Conservation (phyloP, 169 alveolate species). For the Eimeria falciformis region DNA sequence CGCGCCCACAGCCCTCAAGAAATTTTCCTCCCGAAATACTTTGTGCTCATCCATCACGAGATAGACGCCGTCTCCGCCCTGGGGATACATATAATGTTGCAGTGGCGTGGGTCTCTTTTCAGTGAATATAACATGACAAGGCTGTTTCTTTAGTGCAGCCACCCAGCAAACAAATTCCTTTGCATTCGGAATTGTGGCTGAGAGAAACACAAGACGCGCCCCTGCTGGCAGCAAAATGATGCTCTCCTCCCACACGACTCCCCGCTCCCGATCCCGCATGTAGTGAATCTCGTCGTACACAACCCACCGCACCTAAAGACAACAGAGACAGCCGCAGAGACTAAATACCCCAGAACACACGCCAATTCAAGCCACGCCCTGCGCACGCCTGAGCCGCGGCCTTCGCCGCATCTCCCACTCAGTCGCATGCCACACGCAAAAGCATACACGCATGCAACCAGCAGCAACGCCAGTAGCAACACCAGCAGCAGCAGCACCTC, state of each 20-base stretch:
- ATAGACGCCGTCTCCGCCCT: slow-evolving; percentile 96
- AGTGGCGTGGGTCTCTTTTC: slow-evolving; percentile 99
- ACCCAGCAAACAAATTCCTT: slow-evolving; percentile 99
- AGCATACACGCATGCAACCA: not conserved
- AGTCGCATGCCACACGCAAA: not conserved
- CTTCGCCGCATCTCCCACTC: not conserved
- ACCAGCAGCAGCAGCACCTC: not conserved
- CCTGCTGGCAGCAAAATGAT: slow-evolving; percentile 91
- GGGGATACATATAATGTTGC: slow-evolving; percentile 96
- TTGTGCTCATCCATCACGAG: slow-evolving; percentile 95
- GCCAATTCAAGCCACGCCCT: no score
- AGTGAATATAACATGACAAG: slow-evolving; percentile 98
- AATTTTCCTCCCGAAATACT: slow-evolving; percentile 87
- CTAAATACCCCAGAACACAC: no score
- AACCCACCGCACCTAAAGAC: slow-evolving; percentile 93
- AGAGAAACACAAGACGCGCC: slow-evolving; percentile 96
- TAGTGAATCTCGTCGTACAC: slow-evolving; percentile 99
- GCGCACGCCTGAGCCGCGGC: no score
- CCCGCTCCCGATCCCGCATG: slow-evolving; percentile 99
- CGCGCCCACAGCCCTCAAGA: slow-evolving; percentile 79
- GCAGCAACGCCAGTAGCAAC: not conserved
- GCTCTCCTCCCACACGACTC: slow-evolving; percentile 99
- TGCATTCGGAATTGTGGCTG: slow-evolving; percentile 99
- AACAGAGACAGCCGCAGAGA: slow-evolving; percentile 10
- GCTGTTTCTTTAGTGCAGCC: slow-evolving; percentile 96